These are phyloP conservation scores for Murraya paniculata DNA, from an alignment of 345 rosid species.

Conservation along the genomic window DNA sequence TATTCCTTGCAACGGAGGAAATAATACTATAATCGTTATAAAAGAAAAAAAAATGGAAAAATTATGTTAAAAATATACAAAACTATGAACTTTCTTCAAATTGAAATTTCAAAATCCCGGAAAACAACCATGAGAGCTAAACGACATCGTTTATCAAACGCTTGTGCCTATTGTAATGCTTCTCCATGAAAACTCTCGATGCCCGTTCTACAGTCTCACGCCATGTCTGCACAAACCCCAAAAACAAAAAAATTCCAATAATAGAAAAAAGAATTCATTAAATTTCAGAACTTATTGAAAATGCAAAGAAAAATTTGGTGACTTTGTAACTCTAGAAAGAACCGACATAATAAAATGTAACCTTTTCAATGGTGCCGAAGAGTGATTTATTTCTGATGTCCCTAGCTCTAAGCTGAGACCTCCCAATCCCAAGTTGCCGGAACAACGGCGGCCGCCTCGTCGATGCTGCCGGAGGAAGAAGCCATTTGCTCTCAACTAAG, in stretches of 20 bases:
- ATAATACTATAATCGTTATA: too few relatives aligned
- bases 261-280: not conserved
- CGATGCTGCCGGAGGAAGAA: conserved; percentile 45
- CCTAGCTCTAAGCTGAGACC: conserved; percentile 40
- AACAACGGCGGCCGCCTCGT: conserved; percentile 43
- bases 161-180: conserved; percentile 68
- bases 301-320: not conserved
- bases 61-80: not conserved
- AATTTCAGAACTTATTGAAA: not conserved
- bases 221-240: conserved; percentile 59
- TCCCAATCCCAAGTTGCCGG: conserved; percentile 50
- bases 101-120: not conserved
- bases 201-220: conserved; percentile 87
- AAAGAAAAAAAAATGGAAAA: too few relatives aligned
- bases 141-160: conserved; percentile 70
- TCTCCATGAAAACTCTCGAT: conserved; percentile 66
- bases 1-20: not conserved
- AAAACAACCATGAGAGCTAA: not conserved
- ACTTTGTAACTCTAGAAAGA: not conserved
- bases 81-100: not conserved
- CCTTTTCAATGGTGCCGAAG: conserved; percentile 63
- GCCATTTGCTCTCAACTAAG: conserved; percentile 59
- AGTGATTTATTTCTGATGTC: conserved; percentile 54
- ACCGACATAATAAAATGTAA: not conserved
- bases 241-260: not conserved